Base-by-base conservation (phyloP, 164 flowering plant genomes). In the Kingdonia uniflora region DNA sequence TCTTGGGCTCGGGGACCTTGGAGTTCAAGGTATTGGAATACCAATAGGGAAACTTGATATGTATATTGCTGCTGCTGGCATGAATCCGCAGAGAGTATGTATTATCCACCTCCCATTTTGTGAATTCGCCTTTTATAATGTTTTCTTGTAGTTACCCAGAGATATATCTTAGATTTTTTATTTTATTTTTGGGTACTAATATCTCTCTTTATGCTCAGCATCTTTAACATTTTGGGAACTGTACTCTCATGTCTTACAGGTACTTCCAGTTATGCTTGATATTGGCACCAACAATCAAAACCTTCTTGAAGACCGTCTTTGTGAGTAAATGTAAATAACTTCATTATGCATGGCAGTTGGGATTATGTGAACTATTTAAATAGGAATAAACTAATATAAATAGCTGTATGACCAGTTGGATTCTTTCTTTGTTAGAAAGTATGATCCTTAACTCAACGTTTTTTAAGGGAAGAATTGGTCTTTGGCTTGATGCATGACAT, bases 11-110 rank as follows among this genome's bases (percentile, higher is more conserved):
- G 99, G 99, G 40, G 99, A 94, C 62, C 97, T 94, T 75, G 99
- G 99, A 59, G 96, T 94, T 66, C 99, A 94, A 67, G 99, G 99
- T 49, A 94, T 94, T 52, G 99, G 97, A 46, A 94, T 94, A 29
- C 95, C 99, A 7, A 81, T 94, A 55, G 99, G 99, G 44, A 94
- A 94, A 65, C 96, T 94, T 54, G 99, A 94, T 67, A 79, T 94
- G 80, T 94, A 94, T 74, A 96, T 94, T 68, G 95, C 99, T 65
- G 99, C 99, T 52, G 99, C 99, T 61, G 99, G 99, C 20, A 80
- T 94, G 63, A 81, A 94, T 61, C 97, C 99, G 52, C 97, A 80
- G 61, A 78, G 76, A 56, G 99, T 94, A 81, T 61, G 86, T 55
- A 37, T 20, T 29, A 4, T 24, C 46, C 49, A 38, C 20, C 2